Evolutionary conservation across 768 basidiomycete genomes (phyloP).

Genomic region (Leccinum longicurvipes): DNA sequence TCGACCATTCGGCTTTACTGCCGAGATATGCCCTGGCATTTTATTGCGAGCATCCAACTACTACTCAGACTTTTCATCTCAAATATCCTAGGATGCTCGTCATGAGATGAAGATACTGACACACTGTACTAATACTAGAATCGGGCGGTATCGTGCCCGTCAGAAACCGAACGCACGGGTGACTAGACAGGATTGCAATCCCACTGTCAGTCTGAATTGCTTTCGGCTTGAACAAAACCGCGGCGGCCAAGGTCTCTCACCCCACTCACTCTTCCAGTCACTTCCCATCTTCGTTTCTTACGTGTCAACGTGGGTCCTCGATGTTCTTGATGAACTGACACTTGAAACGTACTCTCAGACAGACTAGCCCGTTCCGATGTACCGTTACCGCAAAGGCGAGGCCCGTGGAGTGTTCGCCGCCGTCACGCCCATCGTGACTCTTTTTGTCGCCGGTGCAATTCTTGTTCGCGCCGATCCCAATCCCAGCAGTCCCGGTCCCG

Average conservation of each 20-base stretch:
- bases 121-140: neutral
- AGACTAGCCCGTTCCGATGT: neutral
- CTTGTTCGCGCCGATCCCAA: conserved; percentile 52
- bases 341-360: neutral
- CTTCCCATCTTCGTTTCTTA: conserved; percentile 7
- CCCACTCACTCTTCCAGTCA: conserved; percentile 4
- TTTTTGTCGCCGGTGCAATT: conserved; percentile 27
- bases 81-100: neutral
- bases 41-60: neutral
- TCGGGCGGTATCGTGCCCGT: neutral
- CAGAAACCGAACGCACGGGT: conserved; percentile 1
- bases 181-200: neutral
- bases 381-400: conserved; percentile 5
- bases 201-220: neutral
- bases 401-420: conserved; percentile 16
- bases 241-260: neutral
- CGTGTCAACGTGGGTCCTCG: conserved; percentile 1
- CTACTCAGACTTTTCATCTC: neutral
- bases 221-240: neutral
- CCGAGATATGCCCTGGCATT: neutral
- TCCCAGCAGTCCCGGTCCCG: conserved; percentile 61
- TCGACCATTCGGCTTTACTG: neutral
- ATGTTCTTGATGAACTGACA: neutral
- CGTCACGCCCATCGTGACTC: conserved; percentile 7
- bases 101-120: neutral